Conservation (phyloP, 768 basidiomycete species). For the Vishniacozyma victoriae region DNA sequence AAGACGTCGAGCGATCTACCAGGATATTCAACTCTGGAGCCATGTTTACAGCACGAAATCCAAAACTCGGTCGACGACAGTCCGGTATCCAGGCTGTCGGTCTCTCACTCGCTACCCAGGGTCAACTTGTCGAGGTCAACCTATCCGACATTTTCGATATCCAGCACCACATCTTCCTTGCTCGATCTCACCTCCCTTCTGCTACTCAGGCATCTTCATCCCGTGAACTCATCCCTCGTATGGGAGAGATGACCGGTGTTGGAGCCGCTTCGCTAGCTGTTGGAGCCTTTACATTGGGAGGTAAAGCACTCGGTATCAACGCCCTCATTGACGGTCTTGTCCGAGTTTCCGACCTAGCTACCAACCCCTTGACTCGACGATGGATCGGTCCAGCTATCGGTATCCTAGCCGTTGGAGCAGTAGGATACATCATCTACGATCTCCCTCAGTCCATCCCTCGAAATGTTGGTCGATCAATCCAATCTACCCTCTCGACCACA, state of each 20-base stretch:
- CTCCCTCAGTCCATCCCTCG: constrained; percentile 81
- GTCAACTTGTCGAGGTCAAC: constrained; percentile 71
- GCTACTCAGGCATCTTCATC: constrained; percentile 9
- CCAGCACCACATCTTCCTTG: constrained; percentile 63
- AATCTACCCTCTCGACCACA: constrained; percentile 51
- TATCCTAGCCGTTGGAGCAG: constrained; percentile 49
- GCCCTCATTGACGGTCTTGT: constrained; percentile 71
- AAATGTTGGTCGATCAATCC: constrained; percentile 80
- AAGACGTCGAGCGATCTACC: constrained; percentile 70
- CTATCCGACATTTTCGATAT: constrained; percentile 81
- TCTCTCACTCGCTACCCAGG: constrained; percentile 68
- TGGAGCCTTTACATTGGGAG: constrained; percentile 79
- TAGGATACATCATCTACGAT: constrained; percentile 70
- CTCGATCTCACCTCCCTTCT: constrained; percentile 50
- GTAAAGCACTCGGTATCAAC: constrained; percentile 69
- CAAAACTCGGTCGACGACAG: constrained; percentile 74
- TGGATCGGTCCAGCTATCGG: constrained; percentile 86
- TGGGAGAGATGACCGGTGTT: constrained; percentile 46
- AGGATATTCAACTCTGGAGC: constrained; percentile 94
- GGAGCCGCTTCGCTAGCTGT: constrained; percentile 56
- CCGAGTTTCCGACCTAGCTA: constrained; percentile 69
- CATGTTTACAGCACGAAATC: constrained; percentile 78
- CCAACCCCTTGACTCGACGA: constrained; percentile 64
- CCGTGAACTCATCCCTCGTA: constrained; percentile 53
- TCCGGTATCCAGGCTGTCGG: constrained; percentile 68